Conservation (phyloP, 2,329 filamentous ascomycete species). For the Macrophomina phaseolina region DNA sequence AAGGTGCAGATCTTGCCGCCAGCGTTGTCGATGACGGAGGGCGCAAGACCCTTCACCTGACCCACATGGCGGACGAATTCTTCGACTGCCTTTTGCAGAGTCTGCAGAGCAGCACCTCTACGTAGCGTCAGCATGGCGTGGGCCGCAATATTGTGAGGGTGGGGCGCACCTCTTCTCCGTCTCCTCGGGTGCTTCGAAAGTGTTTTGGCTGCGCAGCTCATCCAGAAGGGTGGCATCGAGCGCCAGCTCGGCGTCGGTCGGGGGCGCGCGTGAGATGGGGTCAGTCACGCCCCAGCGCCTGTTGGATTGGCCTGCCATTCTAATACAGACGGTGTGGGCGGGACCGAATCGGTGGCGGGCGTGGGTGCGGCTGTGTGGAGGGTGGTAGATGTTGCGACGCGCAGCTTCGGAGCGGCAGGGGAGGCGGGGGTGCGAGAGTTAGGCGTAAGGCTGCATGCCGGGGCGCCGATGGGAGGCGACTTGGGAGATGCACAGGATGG, state of each 20-base stretch:
- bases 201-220: constrained; percentile 86
- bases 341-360: not conserved
- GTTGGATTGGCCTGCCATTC: constrained; percentile 42
- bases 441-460: constrained; percentile 19
- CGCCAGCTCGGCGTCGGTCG: constrained; percentile 76
- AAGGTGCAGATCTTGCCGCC: constrained; percentile 95
- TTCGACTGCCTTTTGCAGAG: constrained; percentile 71
- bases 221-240: constrained; percentile 80
- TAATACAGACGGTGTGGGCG: not conserved
- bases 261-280: constrained; percentile 78
- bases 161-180: constrained; percentile 74
- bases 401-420: constrained; percentile 2
- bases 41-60: constrained; percentile 72
- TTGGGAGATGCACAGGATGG: not conserved
- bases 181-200: constrained; percentile 84
- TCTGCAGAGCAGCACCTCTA: constrained; percentile 52
- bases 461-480: not conserved
- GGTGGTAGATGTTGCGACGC: not conserved
- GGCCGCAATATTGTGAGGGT: not conserved
- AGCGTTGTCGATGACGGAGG: constrained; percentile 78
- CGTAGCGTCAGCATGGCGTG: constrained; percentile 31
- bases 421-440: not conserved
- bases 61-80: constrained; percentile 88
- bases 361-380: not conserved
- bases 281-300: constrained; percentile 75